A percentile compares a stretch with the other conserved stretches of the same genome.
phyloP scores from a whole-genome alignment of 1,139 yeast genomes.

The Taiozyma sp. region DNA sequence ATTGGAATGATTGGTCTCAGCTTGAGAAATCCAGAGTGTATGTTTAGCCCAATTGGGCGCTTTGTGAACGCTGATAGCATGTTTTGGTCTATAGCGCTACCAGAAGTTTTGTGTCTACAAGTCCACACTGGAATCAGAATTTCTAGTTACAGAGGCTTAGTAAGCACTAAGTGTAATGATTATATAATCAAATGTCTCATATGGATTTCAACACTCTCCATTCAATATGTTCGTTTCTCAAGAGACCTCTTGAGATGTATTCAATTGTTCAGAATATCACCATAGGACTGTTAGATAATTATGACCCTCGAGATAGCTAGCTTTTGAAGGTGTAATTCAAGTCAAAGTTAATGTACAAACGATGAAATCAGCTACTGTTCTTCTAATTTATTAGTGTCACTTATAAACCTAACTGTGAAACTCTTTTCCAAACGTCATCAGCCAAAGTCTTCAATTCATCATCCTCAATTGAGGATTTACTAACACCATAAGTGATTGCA shows the following conservation, averaged over 20 bases:
- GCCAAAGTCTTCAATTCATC: slow-evolving; percentile 41
- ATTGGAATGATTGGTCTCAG: background rate
- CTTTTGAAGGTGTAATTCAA: too few species aligned
- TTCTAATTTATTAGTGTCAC: too few species aligned
- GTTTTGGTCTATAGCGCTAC: background rate
- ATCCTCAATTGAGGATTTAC: slow-evolving; percentile 21
- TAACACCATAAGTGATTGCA: slow-evolving; percentile 35
- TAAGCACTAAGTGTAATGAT: background rate
- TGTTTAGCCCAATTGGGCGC: background rate
- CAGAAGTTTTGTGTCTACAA: background rate
- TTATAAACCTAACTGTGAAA: slow-evolving; percentile 19
- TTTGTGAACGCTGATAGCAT: background rate
- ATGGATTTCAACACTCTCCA: too few species aligned
- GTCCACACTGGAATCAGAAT: background rate
- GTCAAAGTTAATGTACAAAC: too few species aligned
- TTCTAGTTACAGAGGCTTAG: background rate
- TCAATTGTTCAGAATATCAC: too few species aligned
- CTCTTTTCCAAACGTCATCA: slow-evolving; percentile 45
- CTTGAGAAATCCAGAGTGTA: background rate
- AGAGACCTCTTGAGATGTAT: too few species aligned
- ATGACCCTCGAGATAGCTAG: too few species aligned
- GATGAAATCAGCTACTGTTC: too few species aligned
- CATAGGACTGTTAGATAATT: too few species aligned
- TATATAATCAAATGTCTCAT: background rate
- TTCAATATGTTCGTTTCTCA: too few species aligned